phyloP scores from a whole-genome alignment of 345 rosid genomes.

The Trapa bicornis region DNA sequence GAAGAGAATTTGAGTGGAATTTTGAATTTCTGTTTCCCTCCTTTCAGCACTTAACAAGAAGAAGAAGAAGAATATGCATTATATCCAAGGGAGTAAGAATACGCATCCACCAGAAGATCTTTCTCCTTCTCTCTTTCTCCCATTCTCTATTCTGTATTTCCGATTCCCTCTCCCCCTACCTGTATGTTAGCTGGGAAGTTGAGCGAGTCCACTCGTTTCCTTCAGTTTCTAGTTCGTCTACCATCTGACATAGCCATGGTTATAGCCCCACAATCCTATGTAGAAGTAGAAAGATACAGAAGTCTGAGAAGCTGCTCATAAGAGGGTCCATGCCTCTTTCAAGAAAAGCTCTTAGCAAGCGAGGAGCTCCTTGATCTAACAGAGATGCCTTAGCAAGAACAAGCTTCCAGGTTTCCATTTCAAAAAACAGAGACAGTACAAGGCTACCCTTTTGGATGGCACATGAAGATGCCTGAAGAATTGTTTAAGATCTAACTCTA shows the following conservation, averaged over 20 bases:
- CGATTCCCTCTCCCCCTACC: not conserved
- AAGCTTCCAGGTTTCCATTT: too few species aligned
- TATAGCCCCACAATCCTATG: not conserved
- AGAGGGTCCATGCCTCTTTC: not conserved
- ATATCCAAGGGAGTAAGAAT: too few species aligned
- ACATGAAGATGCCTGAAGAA: not conserved
- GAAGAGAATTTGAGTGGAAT: not conserved
- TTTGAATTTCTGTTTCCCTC: constrained; percentile 8
- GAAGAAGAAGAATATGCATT: too few species aligned
- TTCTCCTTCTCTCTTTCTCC: not conserved
- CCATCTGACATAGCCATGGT: not conserved
- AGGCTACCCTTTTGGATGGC: not conserved
- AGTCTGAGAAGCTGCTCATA: constrained; percentile 5
- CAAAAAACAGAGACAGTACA: not conserved
- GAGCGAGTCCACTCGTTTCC: not conserved
- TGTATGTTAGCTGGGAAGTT: not conserved
- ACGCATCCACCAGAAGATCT: not conserved
- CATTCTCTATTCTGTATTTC: not conserved
- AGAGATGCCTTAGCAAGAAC: too few species aligned
- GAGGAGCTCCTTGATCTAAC: not conserved
- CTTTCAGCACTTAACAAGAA: too few species aligned
- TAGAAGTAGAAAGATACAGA: not conserved
- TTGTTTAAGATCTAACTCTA: not conserved
- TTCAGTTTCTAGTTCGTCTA: not conserved
- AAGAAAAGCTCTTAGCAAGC: not conserved